Base-by-base conservation (phyloP, 2,329 filamentous ascomycete genomes). In the Verticillium alfalfae region DNA sequence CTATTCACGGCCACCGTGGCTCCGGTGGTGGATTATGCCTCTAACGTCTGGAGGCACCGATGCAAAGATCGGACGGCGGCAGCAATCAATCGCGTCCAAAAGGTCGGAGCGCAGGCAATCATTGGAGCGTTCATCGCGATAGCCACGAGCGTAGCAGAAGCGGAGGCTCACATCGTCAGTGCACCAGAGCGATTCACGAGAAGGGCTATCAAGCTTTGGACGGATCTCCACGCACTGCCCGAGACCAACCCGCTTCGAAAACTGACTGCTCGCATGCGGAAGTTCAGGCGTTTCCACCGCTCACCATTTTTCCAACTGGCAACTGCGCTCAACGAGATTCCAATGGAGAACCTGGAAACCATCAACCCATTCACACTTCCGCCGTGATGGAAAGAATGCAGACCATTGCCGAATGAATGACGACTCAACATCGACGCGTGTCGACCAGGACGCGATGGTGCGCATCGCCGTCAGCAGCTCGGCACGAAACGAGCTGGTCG, bases 21-120 rank as follows among this genome's bases (percentile, higher is more conserved):
- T 18, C 67, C 63, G 31, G 64, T 67, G 36, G 63, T 69, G 45
- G 68, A 70, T 58, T 70, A 68, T 58, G 67, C 68, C 56, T 70
- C 65, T n/a, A 70, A 66, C 39, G 62, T 66, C 12, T 67, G 55
- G 65, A 69, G 64, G 66, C 66, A 69, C 58, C 56, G 37, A 56
- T 69, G 34, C 61, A 68, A 65, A 34, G 55, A 66, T 34, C 63
- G 62, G 58, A 49, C 52, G 13, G 57, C 41, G n/a, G 59, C 58
- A 37, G 52, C 60, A 9, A 60, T 64, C 38, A 62, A 64, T 34
- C 56, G 56, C 34, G 60, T 62, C 26, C 57, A 66, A 52, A 66
- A 57, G 54, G 34, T 65, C 34, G 60, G 60, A 56, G 64, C 60
- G 37, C 56, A 67, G 60, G 64, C 62, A 15, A 67, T 68, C 34